These are phyloP conservation scores for Neurospora sp. DNA, from an alignment of 495 filamentous ascomycete species.

Conservation along the genomic window DNA sequence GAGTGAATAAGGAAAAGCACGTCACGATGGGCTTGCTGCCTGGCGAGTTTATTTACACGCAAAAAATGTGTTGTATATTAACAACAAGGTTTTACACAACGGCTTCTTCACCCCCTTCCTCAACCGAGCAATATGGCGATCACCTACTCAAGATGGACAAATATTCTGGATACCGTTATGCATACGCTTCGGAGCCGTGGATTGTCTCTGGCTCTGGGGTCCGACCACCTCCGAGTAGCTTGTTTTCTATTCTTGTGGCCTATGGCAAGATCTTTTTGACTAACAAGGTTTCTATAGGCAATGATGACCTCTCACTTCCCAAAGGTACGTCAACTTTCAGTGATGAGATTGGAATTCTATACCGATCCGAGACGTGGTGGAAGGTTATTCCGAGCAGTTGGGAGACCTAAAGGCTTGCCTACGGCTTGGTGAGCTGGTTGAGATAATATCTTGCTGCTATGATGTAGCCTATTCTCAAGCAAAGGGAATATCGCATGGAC, in stretches of 20 bases:
- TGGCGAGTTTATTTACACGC: not conserved
- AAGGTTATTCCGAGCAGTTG: not conserved
- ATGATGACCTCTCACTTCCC: conserved; percentile 87
- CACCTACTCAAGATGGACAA: not conserved
- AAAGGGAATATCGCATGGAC: not conserved
- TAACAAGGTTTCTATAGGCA: conserved; percentile 43
- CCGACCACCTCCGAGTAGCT: not conserved
- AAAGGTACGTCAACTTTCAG: conserved; percentile 53
- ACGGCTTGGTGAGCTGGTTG: not conserved
- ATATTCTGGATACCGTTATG: not conserved
- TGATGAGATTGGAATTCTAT: not conserved
- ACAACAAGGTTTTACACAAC: not conserved
- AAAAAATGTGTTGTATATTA: not conserved
- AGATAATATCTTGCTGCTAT: not conserved
- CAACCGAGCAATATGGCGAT: not conserved
- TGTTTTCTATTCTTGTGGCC: not conserved
- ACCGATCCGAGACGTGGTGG: not conserved
- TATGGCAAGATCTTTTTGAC: conserved; percentile 2
- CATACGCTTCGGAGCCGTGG: not conserved
- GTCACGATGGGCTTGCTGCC: not conserved
- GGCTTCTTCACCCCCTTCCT: not conserved
- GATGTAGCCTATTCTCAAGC: not conserved
- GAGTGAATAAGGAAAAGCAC: not conserved
- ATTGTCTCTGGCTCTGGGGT: not conserved
- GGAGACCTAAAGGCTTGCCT: not conserved